These are phyloP conservation scores for Euphorbia schlechtendalii DNA, from an alignment of 441 rosid genomes.

Conservation along the genomic window DNA sequence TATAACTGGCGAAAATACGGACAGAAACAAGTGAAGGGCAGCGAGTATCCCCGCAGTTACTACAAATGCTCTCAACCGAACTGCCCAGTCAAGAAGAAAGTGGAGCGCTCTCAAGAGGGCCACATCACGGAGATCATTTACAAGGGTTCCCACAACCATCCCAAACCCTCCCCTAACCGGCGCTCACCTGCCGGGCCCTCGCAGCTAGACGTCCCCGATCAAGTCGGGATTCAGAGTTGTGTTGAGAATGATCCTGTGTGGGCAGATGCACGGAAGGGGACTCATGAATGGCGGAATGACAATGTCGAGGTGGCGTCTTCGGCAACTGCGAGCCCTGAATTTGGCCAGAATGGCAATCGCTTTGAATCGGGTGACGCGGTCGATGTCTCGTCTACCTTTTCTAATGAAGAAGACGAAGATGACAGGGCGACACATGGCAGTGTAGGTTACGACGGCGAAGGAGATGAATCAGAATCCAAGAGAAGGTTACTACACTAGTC, in stretches of 20 bases:
- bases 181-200: conserved; percentile 35
- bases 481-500: conserved; percentile 49
- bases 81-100: conserved; percentile 58
- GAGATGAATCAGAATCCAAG: conserved; percentile 56
- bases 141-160: conserved; percentile 59
- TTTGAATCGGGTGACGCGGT: conserved; percentile 46
- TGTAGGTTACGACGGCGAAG: conserved; percentile 44
- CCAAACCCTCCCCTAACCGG: conserved; percentile 43
- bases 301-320: conserved; percentile 58
- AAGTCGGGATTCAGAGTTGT: conserved; percentile 32
- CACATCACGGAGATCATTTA: conserved; percentile 72
- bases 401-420: conserved; percentile 59
- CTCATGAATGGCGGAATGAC: conserved; percentile 52
- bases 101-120: conserved; percentile 59
- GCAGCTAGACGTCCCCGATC: conserved; percentile 32
- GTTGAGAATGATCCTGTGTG: conserved; percentile 40
- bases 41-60: conserved; percentile 69
- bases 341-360: conserved; percentile 36
- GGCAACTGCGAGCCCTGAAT: conserved; percentile 37
- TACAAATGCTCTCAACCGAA: conserved; percentile 66
- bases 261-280: conserved; percentile 39
- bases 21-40: conserved; percentile 67
- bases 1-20: conserved; percentile 72
- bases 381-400: conserved; percentile 48
- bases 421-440: conserved; percentile 47